Base-by-base conservation (phyloP, 208 protist genomes). In the Acanthamoeba lugdunensis region DNA sequence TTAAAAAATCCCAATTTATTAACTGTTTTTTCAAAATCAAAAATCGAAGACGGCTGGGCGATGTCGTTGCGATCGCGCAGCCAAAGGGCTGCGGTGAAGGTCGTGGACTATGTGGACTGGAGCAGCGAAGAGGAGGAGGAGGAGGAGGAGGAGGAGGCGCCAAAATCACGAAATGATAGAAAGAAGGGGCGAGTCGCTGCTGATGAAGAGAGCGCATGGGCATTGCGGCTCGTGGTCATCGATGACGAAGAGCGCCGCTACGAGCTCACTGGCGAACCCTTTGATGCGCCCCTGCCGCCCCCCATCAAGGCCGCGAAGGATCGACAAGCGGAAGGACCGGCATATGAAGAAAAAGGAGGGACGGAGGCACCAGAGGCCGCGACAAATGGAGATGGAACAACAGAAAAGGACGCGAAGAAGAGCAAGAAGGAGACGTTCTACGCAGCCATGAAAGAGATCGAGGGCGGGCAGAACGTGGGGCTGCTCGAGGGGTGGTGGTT, bases 201-300 rank as follows among this genome's bases (percentile, higher is more conserved):
- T 16, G 82, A 90, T 25, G 82, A 65, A 69, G 84, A 63, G 13
- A 18, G 23, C 8, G 84, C 50, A 25, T 90, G 84, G 84, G 23
- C 41, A 28, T 2, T 90, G 54, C 48, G 56, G 13, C 58, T 90
- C 18, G 84, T 90, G 8, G 56, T 90, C 0, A 73, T 33, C 5
- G 84, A 90, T 50, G 84, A 90, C 56, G 84, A 90, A 25, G 84
- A 90, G 84, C 50, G 84, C 28, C 52, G 58, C 56, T 90, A 73
- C 33, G 84, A 73, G 84, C 30, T 90, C 21, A 13, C 16, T 9
- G 84, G 84, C 56, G 54, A 73, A n/a, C 54, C 84, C 56, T n/a
- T 73, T 4, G 84, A 90, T 71, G 25, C 84, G 25, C 84, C 52
- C 21, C 58, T 90, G 8, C 84, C 84, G 13, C 84, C 84, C 23